Evolutionary conservation across 768 basidiomycete species (phyloP).

Genomic region (Mycena galericulata): DNA sequence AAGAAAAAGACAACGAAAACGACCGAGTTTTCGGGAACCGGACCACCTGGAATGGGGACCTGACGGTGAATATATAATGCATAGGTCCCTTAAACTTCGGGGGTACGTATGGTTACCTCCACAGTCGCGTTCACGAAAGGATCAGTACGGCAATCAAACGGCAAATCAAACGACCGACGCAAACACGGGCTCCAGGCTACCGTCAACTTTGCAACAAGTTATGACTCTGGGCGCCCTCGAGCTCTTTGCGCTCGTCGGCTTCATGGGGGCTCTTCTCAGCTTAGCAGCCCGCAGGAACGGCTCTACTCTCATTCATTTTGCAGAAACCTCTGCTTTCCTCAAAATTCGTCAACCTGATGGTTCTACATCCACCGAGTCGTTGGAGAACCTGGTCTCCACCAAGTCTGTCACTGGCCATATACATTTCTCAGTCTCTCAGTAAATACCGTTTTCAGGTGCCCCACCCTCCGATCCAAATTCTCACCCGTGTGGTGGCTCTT

Average conservation of each 20-base stretch:
- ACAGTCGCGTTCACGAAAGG: too few relatives aligned
- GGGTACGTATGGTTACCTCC: too few relatives aligned
- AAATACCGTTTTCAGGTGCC: constrained; percentile 40
- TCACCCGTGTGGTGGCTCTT: constrained; percentile 63
- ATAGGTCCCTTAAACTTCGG: too few relatives aligned
- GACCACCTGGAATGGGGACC: too few relatives aligned
- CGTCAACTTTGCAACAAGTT: too few relatives aligned
- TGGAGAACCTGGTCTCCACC: constrained; percentile 53
- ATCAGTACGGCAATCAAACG: not conserved
- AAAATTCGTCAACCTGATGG: constrained; percentile 47
- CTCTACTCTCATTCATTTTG: constrained; percentile 52
- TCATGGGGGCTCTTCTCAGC: constrained; percentile 53
- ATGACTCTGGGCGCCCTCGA: constrained; percentile 2
- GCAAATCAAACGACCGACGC: not conserved
- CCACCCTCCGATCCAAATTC: constrained; percentile 56
- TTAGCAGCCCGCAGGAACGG: constrained; percentile 31
- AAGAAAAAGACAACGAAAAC: not conserved
- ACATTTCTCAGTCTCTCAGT: not conserved
- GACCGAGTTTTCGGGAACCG: too few relatives aligned
- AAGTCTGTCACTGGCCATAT: constrained; percentile 25
- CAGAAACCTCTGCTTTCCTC: constrained; percentile 51
- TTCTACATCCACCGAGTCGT: constrained; percentile 50
- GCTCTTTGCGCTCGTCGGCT: not conserved
- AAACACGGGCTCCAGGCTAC: not conserved
- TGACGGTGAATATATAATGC: too few relatives aligned